Percentiles rank a stretch among this genome's conserved stretches.
Conservation (phyloP, 257 asterid genomes). For the Apocynum venetum region DNA sequence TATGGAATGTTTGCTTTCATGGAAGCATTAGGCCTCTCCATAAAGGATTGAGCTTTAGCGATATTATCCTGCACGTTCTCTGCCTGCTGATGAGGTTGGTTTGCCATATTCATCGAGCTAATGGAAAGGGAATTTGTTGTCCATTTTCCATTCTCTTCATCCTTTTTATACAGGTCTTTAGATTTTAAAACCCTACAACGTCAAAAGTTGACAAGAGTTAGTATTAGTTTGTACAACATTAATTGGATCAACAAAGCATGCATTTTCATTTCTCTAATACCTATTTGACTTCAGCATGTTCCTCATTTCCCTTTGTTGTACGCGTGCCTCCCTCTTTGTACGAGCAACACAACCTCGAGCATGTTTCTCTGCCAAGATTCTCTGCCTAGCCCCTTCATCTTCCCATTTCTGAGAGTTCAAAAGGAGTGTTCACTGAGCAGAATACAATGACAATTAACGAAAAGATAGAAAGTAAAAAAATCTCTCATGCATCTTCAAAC, state of each 20-base stretch:
- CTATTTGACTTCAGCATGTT: slow-evolving; percentile 39
- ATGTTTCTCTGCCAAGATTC: slow-evolving; percentile 66
- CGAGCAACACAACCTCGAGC: slow-evolving; percentile 83
- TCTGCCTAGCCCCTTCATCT: slow-evolving; percentile 65
- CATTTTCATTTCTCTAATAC: slow-evolving; percentile 22
- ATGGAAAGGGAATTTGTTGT: slow-evolving; percentile 10
- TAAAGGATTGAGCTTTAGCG: slow-evolving; percentile 2
- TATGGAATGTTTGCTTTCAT: neutral
- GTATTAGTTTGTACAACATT: slow-evolving; percentile 6
- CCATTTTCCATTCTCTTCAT: slow-evolving; percentile 14
- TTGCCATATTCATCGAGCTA: slow-evolving; percentile 18
- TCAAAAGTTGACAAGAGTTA: slow-evolving; percentile 2
- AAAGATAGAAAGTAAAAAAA: slow-evolving; percentile 1
- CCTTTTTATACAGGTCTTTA: slow-evolving; percentile 13
- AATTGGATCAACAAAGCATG: neutral
- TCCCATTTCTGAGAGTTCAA: slow-evolving; percentile 53
- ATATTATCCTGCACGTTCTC: neutral
- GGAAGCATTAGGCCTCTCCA: slow-evolving; percentile 6
- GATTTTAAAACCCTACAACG: slow-evolving; percentile 27
- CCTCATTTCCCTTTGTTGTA: slow-evolving; percentile 45
- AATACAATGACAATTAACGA: neutral
- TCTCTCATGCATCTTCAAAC: neutral
- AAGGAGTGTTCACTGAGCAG: neutral
- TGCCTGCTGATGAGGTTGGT: slow-evolving; percentile 17
- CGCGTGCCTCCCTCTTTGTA: slow-evolving; percentile 53